These are phyloP conservation scores for Daldinia sp. DNA, from an alignment of 2,329 filamentous ascomycete genomes.

Conservation along the genomic window DNA sequence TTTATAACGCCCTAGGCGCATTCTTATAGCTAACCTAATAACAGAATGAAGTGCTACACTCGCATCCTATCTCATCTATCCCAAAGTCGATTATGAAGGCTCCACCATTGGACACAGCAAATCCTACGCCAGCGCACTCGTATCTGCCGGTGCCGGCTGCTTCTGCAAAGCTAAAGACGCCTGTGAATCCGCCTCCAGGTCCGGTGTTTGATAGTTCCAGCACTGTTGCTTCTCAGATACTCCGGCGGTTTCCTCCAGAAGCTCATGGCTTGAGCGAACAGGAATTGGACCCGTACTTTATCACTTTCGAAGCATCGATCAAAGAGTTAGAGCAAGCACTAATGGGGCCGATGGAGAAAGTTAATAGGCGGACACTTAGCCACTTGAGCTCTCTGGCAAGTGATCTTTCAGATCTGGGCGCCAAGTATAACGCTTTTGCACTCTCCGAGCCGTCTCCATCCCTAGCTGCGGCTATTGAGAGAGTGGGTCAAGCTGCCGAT, in stretches of 20 bases:
- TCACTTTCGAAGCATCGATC: slow-evolving; percentile 90
- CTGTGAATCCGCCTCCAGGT: slow-evolving; percentile 54
- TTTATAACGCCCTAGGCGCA: slow-evolving; percentile 1
- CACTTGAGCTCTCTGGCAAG: slow-evolving; percentile 86
- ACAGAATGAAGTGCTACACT: slow-evolving; percentile 93
- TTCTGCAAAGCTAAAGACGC: slow-evolving; percentile 85
- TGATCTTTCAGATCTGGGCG: slow-evolving; percentile 92
- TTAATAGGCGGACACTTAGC: slow-evolving; percentile 88
- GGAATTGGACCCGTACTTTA: slow-evolving; percentile 95
- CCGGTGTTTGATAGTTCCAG: slow-evolving; percentile 54
- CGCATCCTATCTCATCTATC: slow-evolving; percentile 88
- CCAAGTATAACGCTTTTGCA: slow-evolving; percentile 97
- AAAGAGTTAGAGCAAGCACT: slow-evolving; percentile 90
- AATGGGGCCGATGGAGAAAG: slow-evolving; percentile 95
- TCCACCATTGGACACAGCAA: slow-evolving; percentile 94
- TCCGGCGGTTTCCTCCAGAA: slow-evolving; percentile 85
- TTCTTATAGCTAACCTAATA: slow-evolving; percentile 46
- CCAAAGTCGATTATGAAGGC: slow-evolving; percentile 95
- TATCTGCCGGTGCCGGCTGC: slow-evolving; percentile 87
- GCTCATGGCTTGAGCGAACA: slow-evolving; percentile 82
- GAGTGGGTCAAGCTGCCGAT: slow-evolving; percentile 93
- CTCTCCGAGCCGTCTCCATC: slow-evolving; percentile 91
- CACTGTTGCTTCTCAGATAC: slow-evolving; percentile 66
- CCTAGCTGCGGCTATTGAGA: slow-evolving; percentile 91
- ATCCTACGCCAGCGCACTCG: slow-evolving; percentile 85